phyloP scores from a whole-genome alignment of 202 grass and related monocot species.

The Panicum virgatum region DNA sequence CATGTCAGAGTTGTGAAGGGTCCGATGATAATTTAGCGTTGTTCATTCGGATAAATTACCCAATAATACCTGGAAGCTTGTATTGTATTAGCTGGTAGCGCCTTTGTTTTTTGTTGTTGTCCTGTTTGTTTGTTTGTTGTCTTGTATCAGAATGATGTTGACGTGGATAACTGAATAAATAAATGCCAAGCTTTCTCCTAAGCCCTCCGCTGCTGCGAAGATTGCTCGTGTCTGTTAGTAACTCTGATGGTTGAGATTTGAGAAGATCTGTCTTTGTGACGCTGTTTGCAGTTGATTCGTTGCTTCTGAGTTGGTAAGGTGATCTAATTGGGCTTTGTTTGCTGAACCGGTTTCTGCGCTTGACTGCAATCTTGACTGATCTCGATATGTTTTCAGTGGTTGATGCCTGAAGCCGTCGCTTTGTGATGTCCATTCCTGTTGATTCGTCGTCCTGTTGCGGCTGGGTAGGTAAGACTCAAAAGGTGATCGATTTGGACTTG shows the following conservation, averaged over 20 bases:
- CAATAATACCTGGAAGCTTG: conserved; percentile 39
- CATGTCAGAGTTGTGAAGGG: conserved; percentile 44
- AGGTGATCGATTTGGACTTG: background rate
- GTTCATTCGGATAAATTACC: conserved; percentile 35
- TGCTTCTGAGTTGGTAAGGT: no score
- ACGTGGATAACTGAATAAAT: conserved; percentile 11
- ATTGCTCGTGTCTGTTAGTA: no score
- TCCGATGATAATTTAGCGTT: background rate
- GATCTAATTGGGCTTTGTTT: no score
- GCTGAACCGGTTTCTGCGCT: no score
- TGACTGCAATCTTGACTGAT: no score
- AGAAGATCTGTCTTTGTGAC: background rate
- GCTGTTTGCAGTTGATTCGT: background rate
- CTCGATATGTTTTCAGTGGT: background rate
- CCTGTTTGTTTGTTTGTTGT: conserved; percentile 38
- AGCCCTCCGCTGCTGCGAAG: background rate
- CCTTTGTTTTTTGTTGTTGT: no score
- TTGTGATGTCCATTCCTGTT: background rate
- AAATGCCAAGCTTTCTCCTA: conserved; percentile 30
- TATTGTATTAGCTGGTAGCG: background rate
- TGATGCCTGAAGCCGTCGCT: background rate
- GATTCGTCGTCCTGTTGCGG: background rate
- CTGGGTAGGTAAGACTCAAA: background rate
- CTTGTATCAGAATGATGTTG: conserved; percentile 13
- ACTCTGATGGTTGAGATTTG: background rate